Base-by-base conservation (phyloP, 2,329 filamentous ascomycete genomes). In the Aspergillus versicolor region DNA sequence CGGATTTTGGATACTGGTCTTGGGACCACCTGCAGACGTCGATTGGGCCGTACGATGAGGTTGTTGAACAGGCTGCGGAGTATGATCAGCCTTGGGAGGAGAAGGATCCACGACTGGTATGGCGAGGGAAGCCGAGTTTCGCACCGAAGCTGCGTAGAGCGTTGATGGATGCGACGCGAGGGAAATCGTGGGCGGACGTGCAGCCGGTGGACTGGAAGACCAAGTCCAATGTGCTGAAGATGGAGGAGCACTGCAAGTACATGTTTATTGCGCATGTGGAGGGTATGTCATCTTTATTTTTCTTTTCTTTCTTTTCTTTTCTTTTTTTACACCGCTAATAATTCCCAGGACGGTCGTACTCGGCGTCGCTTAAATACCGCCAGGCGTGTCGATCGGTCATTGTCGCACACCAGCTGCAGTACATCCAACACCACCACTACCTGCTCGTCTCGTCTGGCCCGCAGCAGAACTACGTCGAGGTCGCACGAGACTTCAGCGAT, bases 401-500 rank as follows among this genome's bases (percentile, higher is more conserved):
- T 21, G 69, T 82, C 8, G 72, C 75, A 4, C 79, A 81, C 58
- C 70, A 75, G 41, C 67, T 80, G 32, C 71, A 78, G 46, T 82
- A 75, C 65, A 72, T 78, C 53, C 75, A 79, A 46, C 77, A 80
- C 56, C 75, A 80, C 51, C 73, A 78, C 51, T 76, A 75, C 40
- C 72, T 81, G 0, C 67, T 81, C 34, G 65, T 72, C 21, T 57
- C 74, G 6, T 64, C 65, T 5, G 79, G 78, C 0, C 71, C 76
- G 27, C 59, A 75, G 6, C 77, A 81, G 61, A 81, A 81, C 61
- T 79, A 72, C 45, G 72, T 81, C 37, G 70, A 76, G 57, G 78
- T 81, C 4, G 68, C 75, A 47, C 67, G 73, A 21, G 76, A 81
- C 66, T 87, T 85, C 68, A 82, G 81, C 60, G 83, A 87, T 61